Percentiles rank a stretch among this genome's conserved stretches.
These are phyloP conservation scores for Pharnaceum exiguum DNA, from an alignment of 148 eudicot genomes.

Conservation along the genomic window DNA sequence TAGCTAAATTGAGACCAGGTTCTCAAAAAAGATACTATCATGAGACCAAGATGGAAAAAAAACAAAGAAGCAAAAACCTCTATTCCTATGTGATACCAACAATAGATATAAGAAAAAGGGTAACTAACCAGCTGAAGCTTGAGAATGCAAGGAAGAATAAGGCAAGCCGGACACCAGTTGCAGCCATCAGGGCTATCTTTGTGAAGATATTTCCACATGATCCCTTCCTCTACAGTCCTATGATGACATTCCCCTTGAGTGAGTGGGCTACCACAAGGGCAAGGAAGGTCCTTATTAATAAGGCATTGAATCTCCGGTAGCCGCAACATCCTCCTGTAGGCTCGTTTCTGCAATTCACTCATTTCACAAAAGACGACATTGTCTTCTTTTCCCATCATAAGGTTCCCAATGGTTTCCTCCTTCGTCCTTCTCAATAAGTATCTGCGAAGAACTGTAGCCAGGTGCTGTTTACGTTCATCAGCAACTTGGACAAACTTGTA, in stretches of 20 bases:
- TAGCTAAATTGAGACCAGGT: no score
- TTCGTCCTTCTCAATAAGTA: conserved; percentile 89
- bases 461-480: conserved; percentile 79
- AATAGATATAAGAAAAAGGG: not conserved
- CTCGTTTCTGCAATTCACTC: conserved; percentile 89
- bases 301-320: conserved; percentile 84
- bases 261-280: conserved; percentile 94
- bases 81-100: no score
- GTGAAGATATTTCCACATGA: conserved; percentile 89
- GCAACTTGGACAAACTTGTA: conserved; percentile 71
- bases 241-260: conserved; percentile 87
- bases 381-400: conserved; percentile 98
- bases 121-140: conserved; percentile 88
- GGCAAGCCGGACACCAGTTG: conserved; percentile 85
- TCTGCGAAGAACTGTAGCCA: conserved; percentile 60
- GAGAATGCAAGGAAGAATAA: conserved; percentile 88
- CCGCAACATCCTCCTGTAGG: conserved; percentile 76
- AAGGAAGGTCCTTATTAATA: conserved; percentile 82
- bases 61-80: no score
- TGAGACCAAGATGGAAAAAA: no score
- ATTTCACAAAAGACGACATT: conserved; percentile 95
- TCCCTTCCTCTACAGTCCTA: conserved; percentile 73
- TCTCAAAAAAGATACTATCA: no score
- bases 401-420: conserved; percentile 94
- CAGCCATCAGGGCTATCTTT: conserved; percentile 86